These are phyloP conservation scores for Berberis vulgaris DNA, from an alignment of 164 flowering plant genomes.

Conservation along the genomic window DNA sequence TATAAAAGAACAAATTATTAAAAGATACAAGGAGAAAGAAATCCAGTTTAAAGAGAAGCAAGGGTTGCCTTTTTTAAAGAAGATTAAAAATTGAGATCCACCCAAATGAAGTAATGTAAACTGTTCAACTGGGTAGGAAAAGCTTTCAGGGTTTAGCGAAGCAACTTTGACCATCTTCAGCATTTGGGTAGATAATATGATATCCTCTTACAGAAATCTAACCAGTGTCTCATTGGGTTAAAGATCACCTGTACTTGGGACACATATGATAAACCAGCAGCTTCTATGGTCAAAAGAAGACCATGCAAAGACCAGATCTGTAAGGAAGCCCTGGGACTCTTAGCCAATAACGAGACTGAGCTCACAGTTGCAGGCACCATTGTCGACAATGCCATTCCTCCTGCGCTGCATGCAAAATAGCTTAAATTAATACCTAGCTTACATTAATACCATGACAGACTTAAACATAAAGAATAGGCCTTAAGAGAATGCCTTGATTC, in stretches of 20 bases:
- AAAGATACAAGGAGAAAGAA: too few species aligned
- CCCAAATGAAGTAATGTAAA: too few species aligned
- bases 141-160: too few species aligned
- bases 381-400: constrained; percentile 96
- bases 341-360: constrained; percentile 64
- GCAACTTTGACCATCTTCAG: too few species aligned
- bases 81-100: too few species aligned
- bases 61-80: too few species aligned
- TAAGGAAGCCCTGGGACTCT: constrained; percentile 53
- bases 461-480: too few species aligned
- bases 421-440: constrained; percentile 3
- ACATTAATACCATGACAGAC: too few species aligned
- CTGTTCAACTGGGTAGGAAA: too few species aligned
- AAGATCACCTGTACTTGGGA: constrained; percentile 87
- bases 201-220: background rate
- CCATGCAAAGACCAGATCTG: constrained; percentile 96
- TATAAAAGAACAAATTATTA: too few species aligned
- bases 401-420: constrained; percentile 67
- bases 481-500: too few species aligned
- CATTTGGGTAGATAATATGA: background rate
- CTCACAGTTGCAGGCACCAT: constrained; percentile 89
- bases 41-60: too few species aligned
- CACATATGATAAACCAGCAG: constrained; percentile 90
- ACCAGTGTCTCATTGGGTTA: background rate
- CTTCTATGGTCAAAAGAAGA: constrained; percentile 88